Evolutionary conservation across 1,284 basidiomycete genomes (phyloP).

Genomic region (Apiotrichum domesticum): DNA sequence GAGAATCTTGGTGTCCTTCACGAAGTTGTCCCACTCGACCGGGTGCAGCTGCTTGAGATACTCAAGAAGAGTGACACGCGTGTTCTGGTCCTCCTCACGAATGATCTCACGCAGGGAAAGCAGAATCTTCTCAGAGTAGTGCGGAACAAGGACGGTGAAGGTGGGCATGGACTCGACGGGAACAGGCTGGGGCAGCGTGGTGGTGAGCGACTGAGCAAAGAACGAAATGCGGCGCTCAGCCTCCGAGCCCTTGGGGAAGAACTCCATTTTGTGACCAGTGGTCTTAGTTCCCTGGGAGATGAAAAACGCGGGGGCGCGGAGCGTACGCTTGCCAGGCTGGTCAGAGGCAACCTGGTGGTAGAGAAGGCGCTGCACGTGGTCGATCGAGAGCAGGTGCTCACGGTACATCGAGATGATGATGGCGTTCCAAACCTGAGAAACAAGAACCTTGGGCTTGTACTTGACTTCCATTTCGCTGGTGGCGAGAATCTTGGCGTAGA

Average conservation of each 20-base stretch:
- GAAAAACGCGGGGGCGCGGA: constrained; percentile 91
- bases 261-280: constrained; percentile 68
- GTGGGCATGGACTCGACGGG: constrained; percentile 96
- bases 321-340: constrained; percentile 73
- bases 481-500: constrained; percentile 86
- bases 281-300: constrained; percentile 75
- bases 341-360: constrained; percentile 88
- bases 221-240: constrained; percentile 93
- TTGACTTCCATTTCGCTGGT: constrained; percentile 90
- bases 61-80: constrained; percentile 87
- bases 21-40: constrained; percentile 99
- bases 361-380: constrained; percentile 87
- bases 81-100: constrained; percentile 90
- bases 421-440: constrained; percentile 96
- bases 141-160: constrained; percentile 90
- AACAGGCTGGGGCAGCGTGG: constrained; percentile 77
- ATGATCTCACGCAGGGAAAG: constrained; percentile 92
- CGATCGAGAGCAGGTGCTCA: constrained; percentile 90
- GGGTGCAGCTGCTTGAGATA: constrained; percentile 98
- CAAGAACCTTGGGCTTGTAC: constrained; percentile 96
- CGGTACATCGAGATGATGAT: constrained; percentile 99
- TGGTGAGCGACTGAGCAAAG: constrained; percentile 90
- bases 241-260: constrained; percentile 87
- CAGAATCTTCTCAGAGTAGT: constrained; percentile 94
- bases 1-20: constrained; percentile 98